Evolutionary conservation across 345 rosid genomes (phyloP).

Genomic region (Firmiana major): DNA sequence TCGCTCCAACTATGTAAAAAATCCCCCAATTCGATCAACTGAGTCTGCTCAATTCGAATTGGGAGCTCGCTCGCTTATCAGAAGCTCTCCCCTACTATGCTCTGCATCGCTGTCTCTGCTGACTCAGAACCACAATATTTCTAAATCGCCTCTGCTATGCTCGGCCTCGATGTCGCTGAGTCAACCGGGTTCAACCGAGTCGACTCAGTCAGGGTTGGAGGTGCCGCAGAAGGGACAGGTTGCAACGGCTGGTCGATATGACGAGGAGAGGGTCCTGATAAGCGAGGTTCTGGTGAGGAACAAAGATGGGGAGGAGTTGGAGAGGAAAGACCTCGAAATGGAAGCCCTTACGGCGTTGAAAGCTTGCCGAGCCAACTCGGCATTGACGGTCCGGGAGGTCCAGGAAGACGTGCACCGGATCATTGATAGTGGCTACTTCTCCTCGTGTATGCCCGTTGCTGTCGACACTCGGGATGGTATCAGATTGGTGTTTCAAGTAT

Average conservation of each 20-base stretch:
- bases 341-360: conserved; percentile 83
- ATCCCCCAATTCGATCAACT: not conserved
- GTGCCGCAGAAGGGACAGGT: conserved; percentile 50
- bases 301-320: conserved; percentile 92
- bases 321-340: conserved; percentile 80
- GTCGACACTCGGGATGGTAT: conserved; percentile 94
- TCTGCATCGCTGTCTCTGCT: conserved; percentile 46
- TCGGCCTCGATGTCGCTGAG: conserved; percentile 49
- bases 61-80: conserved; percentile 19
- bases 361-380: conserved; percentile 84
- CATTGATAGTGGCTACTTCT: conserved; percentile 80
- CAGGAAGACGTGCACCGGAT: conserved; percentile 95
- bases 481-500: conserved; percentile 81
- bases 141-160: conserved; percentile 40
- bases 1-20: conserved; percentile 15
- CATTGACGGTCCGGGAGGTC: conserved; percentile 75
- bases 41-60: conserved; percentile 19
- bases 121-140: not conserved
- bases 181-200: conserved; percentile 22
- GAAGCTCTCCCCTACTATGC: conserved; percentile 37
- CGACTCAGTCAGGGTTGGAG: conserved; percentile 37
- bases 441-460: conserved; percentile 86
- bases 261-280: conserved; percentile 84
- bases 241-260: conserved; percentile 32
- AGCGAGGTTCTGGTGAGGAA: conserved; percentile 89